These are phyloP conservation scores for Byssoonygena ceratinophila DNA, from an alignment of 2,329 filamentous ascomycete species.

Conservation along the genomic window DNA sequence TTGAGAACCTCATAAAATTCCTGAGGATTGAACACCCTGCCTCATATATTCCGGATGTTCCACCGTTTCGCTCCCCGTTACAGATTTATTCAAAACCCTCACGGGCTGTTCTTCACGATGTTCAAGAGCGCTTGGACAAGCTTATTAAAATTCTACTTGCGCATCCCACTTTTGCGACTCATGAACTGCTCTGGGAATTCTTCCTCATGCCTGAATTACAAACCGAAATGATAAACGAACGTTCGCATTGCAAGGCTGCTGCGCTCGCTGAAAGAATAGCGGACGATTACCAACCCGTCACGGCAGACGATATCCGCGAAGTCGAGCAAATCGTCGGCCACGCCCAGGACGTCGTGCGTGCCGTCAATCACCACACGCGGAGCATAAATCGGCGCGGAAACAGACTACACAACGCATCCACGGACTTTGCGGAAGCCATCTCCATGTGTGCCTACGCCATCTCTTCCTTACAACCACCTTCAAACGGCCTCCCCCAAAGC, in stretches of 20 bases:
- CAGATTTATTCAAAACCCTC: constrained; percentile 89
- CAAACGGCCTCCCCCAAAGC: constrained; percentile 54
- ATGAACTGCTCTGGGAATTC: constrained; percentile 98
- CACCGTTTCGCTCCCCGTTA: constrained; percentile 72
- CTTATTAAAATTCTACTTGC: constrained; percentile 77
- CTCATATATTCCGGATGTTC: constrained; percentile 79
- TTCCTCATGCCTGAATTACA: constrained; percentile 93
- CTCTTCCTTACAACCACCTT: constrained; percentile 40
- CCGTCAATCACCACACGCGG: constrained; percentile 72
- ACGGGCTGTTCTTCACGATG: constrained; percentile 71
- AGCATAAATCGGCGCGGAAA: constrained; percentile 72
- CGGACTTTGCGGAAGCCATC: constrained; percentile 38
- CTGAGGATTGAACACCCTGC: constrained; percentile 83
- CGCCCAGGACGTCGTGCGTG: constrained; percentile 77
- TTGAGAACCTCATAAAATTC: constrained; percentile 77
- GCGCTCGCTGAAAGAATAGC: constrained; percentile 70
- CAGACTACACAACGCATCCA: constrained; percentile 53
- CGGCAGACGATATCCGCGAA: constrained; percentile 60
- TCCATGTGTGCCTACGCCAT: constrained; percentile 38
- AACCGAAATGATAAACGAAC: constrained; percentile 76
- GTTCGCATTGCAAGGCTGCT: constrained; percentile 77
- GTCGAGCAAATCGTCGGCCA: constrained; percentile 89
- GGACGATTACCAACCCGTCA: constrained; percentile 77
- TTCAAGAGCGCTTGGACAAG: constrained; percentile 74
- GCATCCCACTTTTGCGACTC: constrained; percentile 86